Base-by-base conservation (phyloP, 768 basidiomycete genomes). In the Chiua virens region DNA sequence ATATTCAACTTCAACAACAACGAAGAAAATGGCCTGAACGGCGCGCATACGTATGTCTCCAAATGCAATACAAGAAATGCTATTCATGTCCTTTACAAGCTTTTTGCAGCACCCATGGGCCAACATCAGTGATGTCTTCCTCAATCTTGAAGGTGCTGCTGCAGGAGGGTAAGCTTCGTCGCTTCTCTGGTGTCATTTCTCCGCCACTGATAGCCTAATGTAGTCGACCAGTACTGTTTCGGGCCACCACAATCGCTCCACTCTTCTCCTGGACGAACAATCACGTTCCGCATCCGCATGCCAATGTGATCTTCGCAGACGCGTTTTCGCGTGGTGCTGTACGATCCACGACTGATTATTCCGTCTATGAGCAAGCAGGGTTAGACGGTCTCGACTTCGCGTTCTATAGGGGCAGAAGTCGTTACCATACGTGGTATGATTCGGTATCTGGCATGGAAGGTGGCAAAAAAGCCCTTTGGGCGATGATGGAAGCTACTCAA, bases 1-100 rank as follows among this genome's bases (percentile, higher is more conserved):
- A 68, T 93, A 4, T 90, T 92, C 73, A 89, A 92, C 59, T 79
- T 90, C 64, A 93, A 93, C 65, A 92, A 92, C 53, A 90, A 86
- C 1, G 91, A 92, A 62, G 90, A 93, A 59, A 82, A 89, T 63
- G 79, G 83, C 30, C 65, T 92, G 56, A 78, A 85, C 53, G 90
- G 90, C 21, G 85, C 89, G 8, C 83, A 83, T 61, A 73, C 76
- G 79, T 89, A 64, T 56, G 66, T 44, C 45, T 48, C 49, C 42
- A 45, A 42, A 63, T 66, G 6, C 10, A 13, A 5, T 41, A 1
- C 13, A 10, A 25, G 37, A 8, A 7, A 18, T 11, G 25, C 39
- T 13, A 40, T 20, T 49, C 15, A 64, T 17, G 1, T 43, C 28
- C 34, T 32, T 39, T 20, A 3, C 47, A 48, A 87, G 86, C 9